Evolutionary conservation across 2,329 filamentous ascomycete genomes (phyloP).

Genomic region (Parasarocladium wereldwijsianum): DNA sequence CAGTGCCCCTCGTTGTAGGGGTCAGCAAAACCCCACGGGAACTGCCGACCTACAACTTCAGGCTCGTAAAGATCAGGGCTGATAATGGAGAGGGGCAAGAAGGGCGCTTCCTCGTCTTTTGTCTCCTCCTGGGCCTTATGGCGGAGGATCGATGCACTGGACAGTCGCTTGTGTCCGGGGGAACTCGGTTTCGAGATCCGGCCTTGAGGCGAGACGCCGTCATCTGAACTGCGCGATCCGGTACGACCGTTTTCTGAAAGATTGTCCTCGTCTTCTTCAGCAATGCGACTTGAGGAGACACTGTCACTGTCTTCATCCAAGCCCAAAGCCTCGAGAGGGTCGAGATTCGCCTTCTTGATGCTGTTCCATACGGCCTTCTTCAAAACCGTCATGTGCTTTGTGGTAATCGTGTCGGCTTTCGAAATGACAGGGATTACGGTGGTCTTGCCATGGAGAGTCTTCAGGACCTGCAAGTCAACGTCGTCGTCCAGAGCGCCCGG

Average conservation of each 20-base stretch:
- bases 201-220: slow-evolving; percentile 23
- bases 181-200: slow-evolving; percentile 19
- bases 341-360: slow-evolving; percentile 70
- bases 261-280: slow-evolving; percentile 37
- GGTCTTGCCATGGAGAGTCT: slow-evolving; percentile 80
- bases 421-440: slow-evolving; percentile 90
- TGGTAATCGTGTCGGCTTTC: slow-evolving; percentile 95
- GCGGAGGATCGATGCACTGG: slow-evolving; percentile 28
- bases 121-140: slow-evolving; percentile 30
- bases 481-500: slow-evolving; percentile 70
- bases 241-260: slow-evolving; percentile 1
- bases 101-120: slow-evolving; percentile 43
- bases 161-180: slow-evolving; percentile 27
- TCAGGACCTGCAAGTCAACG: slow-evolving; percentile 80
- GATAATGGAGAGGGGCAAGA: slow-evolving; percentile 81
- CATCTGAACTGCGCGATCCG: slow-evolving; percentile 5
- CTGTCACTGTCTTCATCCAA: slow-evolving; percentile 60
- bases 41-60: slow-evolving; percentile 65
- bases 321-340: slow-evolving; percentile 76
- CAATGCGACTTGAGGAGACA: slow-evolving; percentile 35
- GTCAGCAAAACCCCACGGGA: slow-evolving; percentile 94
- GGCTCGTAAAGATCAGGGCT: slow-evolving; percentile 86
- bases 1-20: slow-evolving; percentile 85
- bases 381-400: slow-evolving; percentile 80
- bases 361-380: slow-evolving; percentile 86